Evolutionary conservation across 73 alveolate genomes (phyloP), one percentile per base, ranked within the genome.

Genomic region (Tetrahymena malaccensis): DNA sequence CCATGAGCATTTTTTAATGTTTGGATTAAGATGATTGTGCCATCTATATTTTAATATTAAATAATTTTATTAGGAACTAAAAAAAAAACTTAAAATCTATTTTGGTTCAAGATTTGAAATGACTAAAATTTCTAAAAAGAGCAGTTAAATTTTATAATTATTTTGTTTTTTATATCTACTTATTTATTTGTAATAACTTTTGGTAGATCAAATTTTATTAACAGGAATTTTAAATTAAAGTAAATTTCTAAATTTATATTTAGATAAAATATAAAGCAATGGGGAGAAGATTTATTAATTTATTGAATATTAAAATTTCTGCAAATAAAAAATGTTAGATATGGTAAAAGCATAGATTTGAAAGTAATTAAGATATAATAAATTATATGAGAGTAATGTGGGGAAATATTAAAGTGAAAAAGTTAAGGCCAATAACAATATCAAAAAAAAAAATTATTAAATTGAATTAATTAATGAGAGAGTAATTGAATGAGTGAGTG

Each of bases 11-110:
- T 98, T 98, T 94, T 98, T 98, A 34, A 98, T 98, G 33, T 96
- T 96, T 27, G 99, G 99, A 95, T 99, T 99, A 38, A 99, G 96
- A 93, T 99, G 99, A 94, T 98, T 98, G 95, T 98, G 99, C 99
- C 99, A 98, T 95, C 99, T 97, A 93, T 97, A 98, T 56, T 98
- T 55, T 84, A 97, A 96, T 70, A 97, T 94, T 93, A 97, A 8
- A 12, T 3, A 3, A 22, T 70, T 70, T 70, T 70, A 35, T 35
- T 35, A 4, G 6, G 43, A 35, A 6, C 43, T 35, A 35, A 35
- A 35, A 35, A 70, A n/a, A 8, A 19, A 13, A 0, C 16, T 50
- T 50, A 50, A 50, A 50, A 50, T 50, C 9, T 11, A 13, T 50
- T 50, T 50, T 2, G 27, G 22, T 50, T 10, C 3, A 0, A 19